Evolutionary conservation across 139 green algal genomes (phyloP).

Genomic region (Yamagishiella unicocca): DNA sequence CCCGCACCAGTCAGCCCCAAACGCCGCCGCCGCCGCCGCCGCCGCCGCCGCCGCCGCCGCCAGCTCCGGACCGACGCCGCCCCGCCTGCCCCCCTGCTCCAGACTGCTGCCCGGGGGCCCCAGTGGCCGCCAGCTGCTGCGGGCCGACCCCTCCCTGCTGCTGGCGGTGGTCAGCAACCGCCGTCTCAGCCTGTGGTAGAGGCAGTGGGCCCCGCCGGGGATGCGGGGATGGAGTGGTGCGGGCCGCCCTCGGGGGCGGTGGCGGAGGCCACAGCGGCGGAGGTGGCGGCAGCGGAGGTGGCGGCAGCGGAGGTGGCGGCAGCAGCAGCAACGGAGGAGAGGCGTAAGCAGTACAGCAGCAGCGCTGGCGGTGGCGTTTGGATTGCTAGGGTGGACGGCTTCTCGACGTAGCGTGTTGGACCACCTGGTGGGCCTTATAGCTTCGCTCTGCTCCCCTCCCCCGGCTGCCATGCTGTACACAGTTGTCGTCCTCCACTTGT

Average conservation of each 20-base stretch:
- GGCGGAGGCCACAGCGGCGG: neutral
- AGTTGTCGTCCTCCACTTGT: too few relatives aligned
- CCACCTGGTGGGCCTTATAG: too few relatives aligned
- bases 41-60: neutral
- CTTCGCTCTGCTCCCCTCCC: too few relatives aligned
- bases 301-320: neutral
- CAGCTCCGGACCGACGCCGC: neutral
- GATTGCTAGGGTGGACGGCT: too few relatives aligned
- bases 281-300: neutral
- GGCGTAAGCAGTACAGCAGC: too few relatives aligned
- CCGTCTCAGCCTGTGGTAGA: conserved; percentile 24
- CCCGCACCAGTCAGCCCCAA: too few relatives aligned
- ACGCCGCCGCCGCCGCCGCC: neutral
- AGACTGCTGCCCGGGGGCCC: neutral
- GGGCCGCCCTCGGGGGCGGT: neutral
- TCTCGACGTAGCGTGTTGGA: too few relatives aligned
- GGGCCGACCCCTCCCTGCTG: conserved; percentile 43
- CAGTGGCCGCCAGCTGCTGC: conserved; percentile 10
- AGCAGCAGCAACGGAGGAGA: neutral
- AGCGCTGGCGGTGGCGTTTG: too few relatives aligned
- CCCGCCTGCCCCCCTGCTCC: neutral
- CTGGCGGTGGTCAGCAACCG: conserved; percentile 33
- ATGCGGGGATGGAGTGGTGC: neutral
- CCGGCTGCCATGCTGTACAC: too few relatives aligned
- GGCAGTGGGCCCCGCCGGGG: neutral